Percentiles rank a stretch among this genome's conserved stretches.
Conservation (phyloP, 352 stramenopile species). For the Pseudoperonospora humuli region DNA sequence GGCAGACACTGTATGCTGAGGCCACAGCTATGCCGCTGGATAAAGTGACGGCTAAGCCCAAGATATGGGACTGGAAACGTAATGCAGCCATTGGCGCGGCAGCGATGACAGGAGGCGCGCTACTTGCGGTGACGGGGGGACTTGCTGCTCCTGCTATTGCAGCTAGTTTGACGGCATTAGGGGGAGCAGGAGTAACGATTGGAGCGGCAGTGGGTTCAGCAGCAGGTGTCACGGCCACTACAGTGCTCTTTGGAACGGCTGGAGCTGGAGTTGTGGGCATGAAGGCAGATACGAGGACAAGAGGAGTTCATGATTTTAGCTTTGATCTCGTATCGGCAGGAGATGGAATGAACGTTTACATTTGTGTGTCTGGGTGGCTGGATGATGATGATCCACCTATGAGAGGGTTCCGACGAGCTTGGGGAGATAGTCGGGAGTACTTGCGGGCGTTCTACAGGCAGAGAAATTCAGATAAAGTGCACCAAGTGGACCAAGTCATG, state of each 20-base stretch:
- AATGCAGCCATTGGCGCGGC: slow-evolving; percentile 65
- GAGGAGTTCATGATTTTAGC: slow-evolving; percentile 69
- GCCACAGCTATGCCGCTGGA: slow-evolving; percentile 65
- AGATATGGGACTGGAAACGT: slow-evolving; percentile 72
- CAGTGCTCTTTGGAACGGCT: slow-evolving; percentile 73
- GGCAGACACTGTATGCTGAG: slow-evolving; percentile 60
- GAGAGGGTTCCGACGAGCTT: slow-evolving; percentile 59
- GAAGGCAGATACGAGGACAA: slow-evolving; percentile 69
- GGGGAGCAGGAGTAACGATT: slow-evolving; percentile 54
- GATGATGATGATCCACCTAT: slow-evolving; percentile 59
- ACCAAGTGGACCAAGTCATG: slow-evolving; percentile 73
- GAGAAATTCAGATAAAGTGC: slow-evolving; percentile 62
- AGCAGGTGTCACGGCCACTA: slow-evolving; percentile 56
- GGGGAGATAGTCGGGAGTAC: slow-evolving; percentile 76
- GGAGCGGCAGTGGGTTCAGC: slow-evolving; percentile 47
- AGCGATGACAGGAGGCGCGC: slow-evolving; percentile 55
- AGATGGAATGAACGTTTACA: slow-evolving; percentile 85
- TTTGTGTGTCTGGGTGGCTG: slow-evolving; percentile 79
- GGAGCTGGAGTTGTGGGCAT: slow-evolving; percentile 70
- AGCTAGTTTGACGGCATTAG: slow-evolving; percentile 45
- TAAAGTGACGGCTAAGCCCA: slow-evolving; percentile 45
- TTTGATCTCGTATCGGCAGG: slow-evolving; percentile 76
- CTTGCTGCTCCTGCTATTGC: slow-evolving; percentile 57
- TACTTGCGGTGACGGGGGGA: slow-evolving; percentile 69
- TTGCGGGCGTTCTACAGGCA: slow-evolving; percentile 65